Evolutionary conservation across 164 flowering plant species (phyloP), one percentile per base, ranked within the genome.

Genomic region (Berberis vulgaris): DNA sequence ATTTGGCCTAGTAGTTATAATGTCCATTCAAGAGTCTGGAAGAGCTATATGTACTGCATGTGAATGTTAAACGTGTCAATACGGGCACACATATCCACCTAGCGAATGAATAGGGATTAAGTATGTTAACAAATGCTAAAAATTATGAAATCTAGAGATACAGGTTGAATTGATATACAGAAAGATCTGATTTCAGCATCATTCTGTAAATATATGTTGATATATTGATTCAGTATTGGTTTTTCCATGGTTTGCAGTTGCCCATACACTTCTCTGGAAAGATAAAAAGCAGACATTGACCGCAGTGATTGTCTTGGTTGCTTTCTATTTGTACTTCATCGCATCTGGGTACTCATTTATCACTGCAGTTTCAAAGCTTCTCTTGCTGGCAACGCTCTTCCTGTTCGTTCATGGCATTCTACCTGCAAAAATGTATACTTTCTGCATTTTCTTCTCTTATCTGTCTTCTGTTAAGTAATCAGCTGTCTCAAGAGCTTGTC

Each of bases 201-300:
- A 45, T 1, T 7, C 43, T 26, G 42, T 52, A 50, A 42, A 38
- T 56, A 7, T 54, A 42, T 52, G 54, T 52, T 52, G 2, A 47
- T 41, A 13, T 45, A 57, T 52, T 68, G 59, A 65, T 59, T 45
- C 49, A 55, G 49, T 13, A 61, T 7, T 59, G 39, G 41, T 56
- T 4, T 40, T 69, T 42, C 52, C 61, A 40, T n/a, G 8, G 70
- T 67, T 73, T 80, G 80, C 89, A 93, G 98, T 85, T 81, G 98
- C 97, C 45, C 86, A 90, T 73, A 82, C 79, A 45, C 84, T 94
- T 70, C 89, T 91, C 43, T 91, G 98, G 98, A 90, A 78, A 83
- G 82, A 88, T 72, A 84, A 73, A 72, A 90, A 67, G 82, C 84
- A 71, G 70, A 84, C 91, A n/a, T 59, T 87, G 26, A 69, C 67